Percentiles rank a stretch among this genome's conserved stretches.
Conservation (phyloP, 2,329 filamentous ascomycete species). For the Fusarium oligoseptatum region DNA sequence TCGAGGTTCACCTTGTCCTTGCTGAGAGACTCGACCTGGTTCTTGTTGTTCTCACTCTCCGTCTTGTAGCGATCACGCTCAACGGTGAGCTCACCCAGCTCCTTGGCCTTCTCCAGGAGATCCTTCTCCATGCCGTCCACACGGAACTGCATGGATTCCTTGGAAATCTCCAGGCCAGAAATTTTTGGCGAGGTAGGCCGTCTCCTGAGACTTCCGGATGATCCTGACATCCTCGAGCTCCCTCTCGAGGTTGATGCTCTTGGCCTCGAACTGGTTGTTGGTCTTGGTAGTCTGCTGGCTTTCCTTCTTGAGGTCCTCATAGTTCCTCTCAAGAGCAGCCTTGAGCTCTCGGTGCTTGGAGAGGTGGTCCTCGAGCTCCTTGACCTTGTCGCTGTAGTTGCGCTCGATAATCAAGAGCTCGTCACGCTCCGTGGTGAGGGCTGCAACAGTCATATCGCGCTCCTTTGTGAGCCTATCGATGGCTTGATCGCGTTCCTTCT, state of each 20-base stretch:
- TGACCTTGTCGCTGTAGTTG: constrained; percentile 40
- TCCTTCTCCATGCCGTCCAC: constrained; percentile 42
- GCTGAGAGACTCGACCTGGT: constrained; percentile 36
- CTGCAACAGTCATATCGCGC: constrained; percentile 31
- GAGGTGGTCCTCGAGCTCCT: constrained; percentile 46
- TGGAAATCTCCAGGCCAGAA: constrained; percentile 45
- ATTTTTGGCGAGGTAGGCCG: constrained; percentile 43
- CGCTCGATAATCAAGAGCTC: constrained; percentile 40
- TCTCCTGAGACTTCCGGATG: constrained; percentile 46
- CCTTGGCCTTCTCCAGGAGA: constrained; percentile 40
- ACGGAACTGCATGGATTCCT: constrained; percentile 45
- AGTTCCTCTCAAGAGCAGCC: constrained; percentile 44
- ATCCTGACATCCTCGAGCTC: constrained; percentile 42
- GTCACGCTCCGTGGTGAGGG: constrained; percentile 44
- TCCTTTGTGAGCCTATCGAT: constrained; percentile 40
- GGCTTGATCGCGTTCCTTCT: constrained; percentile 38
- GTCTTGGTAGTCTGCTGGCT: constrained; percentile 21
- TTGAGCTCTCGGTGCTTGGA: constrained; percentile 43
- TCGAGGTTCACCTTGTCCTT: constrained; percentile 41
- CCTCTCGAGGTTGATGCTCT: constrained; percentile 44
- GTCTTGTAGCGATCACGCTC: constrained; percentile 41
- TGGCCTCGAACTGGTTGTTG: constrained; percentile 40
- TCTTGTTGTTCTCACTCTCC: constrained; percentile 35
- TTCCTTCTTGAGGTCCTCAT: constrained; percentile 45
- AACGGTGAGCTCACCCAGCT: constrained; percentile 42